Evolutionary conservation across 352 stramenopile species (phyloP).

Genomic region (Pythium vanterpoolii): DNA sequence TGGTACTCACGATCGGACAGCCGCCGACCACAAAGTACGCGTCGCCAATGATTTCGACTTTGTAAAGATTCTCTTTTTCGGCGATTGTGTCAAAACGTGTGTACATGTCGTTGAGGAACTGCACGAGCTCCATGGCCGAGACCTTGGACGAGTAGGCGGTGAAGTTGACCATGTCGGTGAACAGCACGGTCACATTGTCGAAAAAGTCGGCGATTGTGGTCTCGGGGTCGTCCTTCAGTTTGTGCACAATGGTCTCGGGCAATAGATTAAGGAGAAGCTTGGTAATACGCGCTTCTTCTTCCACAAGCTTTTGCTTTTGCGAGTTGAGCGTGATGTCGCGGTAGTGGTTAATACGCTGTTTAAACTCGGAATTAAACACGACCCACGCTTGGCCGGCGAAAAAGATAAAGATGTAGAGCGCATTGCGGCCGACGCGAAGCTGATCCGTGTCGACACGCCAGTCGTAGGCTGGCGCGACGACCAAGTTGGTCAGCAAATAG

Average conservation of each 20-base stretch:
- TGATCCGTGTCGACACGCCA: conserved; percentile 41
- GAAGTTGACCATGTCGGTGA: conserved; percentile 88
- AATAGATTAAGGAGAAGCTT: conserved; percentile 79
- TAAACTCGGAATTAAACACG: conserved; percentile 86
- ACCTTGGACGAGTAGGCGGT: conserved; percentile 79
- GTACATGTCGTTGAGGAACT: conserved; percentile 89
- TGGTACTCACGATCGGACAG: conserved; percentile 56
- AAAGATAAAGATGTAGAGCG: conserved; percentile 83
- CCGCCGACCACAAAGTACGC: conserved; percentile 83
- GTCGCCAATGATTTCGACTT: conserved; percentile 89
- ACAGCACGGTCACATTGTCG: conserved; percentile 82
- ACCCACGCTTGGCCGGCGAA: conserved; percentile 74
- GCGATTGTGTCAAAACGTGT: conserved; percentile 84
- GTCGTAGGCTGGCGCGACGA: conserved; percentile 43
- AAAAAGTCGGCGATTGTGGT: conserved; percentile 84
- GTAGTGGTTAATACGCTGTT: conserved; percentile 87
- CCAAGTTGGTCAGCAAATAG: conserved; percentile 62
- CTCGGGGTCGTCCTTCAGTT: conserved; percentile 76
- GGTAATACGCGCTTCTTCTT: conserved; percentile 75
- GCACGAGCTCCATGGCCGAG: conserved; percentile 81
- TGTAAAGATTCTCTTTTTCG: conserved; percentile 85
- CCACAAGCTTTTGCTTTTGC: conserved; percentile 80
- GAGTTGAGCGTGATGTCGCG: conserved; percentile 78
- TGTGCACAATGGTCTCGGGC: conserved; percentile 81
- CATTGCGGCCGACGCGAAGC: conserved; percentile 58